A percentile compares a stretch with the other conserved stretches of the same genome.
These are phyloP conservation scores for Botrytis deweyae DNA, from an alignment of 2,329 filamentous ascomycete genomes.

Conservation along the genomic window DNA sequence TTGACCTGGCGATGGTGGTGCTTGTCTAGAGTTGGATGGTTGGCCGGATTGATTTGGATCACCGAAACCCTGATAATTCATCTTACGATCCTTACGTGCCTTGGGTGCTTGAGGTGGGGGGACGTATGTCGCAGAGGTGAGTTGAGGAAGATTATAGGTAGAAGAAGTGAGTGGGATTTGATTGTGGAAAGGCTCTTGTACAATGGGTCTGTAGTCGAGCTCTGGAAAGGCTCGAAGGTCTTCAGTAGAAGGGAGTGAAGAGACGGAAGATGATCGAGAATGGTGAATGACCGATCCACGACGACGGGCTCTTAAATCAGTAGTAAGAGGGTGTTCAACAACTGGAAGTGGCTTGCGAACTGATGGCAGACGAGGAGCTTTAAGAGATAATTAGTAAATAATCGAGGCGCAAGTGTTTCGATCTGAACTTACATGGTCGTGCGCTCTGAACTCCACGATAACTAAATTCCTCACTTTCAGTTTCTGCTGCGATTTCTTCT, in stretches of 20 bases:
- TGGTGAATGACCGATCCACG: conserved; percentile 3
- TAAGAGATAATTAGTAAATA: background rate
- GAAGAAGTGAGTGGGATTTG: background rate
- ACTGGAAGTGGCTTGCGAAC: conserved; percentile 3
- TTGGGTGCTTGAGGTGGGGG: background rate
- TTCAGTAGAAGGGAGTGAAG: background rate
- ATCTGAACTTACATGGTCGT: conserved; percentile 12
- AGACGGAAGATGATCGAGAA: background rate
- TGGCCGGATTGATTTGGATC: conserved; percentile 31
- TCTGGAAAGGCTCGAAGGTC: background rate
- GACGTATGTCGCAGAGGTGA: background rate
- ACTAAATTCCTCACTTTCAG: conserved; percentile 2
- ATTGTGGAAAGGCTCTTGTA: background rate
- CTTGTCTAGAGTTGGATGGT: conserved; percentile 32
- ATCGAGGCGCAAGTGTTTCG: conserved; percentile 1
- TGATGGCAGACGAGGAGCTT: conserved; percentile 2
- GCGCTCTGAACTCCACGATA: conserved; percentile 13
- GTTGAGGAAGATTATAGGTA: background rate
- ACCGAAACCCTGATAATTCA: conserved; percentile 22
- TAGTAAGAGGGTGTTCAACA: background rate
- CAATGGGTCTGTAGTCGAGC: conserved; percentile 7
- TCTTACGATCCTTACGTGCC: background rate
- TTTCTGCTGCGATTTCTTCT: background rate
- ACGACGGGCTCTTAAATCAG: background rate
- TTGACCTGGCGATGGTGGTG: conserved; percentile 39